Evolutionary conservation across 2,329 filamentous ascomycete species (phyloP).

Genomic region (Chaetomium strumarium): DNA sequence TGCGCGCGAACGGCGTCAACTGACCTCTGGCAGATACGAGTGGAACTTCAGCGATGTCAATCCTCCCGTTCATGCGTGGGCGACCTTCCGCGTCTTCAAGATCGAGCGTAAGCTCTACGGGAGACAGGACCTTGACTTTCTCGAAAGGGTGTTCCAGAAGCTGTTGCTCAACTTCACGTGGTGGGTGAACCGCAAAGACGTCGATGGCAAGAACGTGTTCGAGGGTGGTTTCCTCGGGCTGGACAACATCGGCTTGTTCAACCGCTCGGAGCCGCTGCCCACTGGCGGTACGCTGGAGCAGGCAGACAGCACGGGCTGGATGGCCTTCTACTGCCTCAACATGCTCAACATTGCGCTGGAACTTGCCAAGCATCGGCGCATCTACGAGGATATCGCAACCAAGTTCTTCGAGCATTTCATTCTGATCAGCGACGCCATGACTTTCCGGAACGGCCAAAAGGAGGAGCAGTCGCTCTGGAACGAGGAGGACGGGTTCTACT

Average conservation of each 20-base stretch:
- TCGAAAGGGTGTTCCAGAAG: constrained; percentile 96
- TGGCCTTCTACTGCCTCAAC: constrained; percentile 93
- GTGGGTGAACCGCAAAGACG: constrained; percentile 98
- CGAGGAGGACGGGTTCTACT: constrained; percentile 95
- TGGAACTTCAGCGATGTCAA: constrained; percentile 99
- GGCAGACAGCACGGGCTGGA: constrained; percentile 97
- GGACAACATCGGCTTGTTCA: constrained; percentile 97
- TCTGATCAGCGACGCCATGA: constrained; percentile 96
- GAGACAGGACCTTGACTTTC: constrained; percentile 86
- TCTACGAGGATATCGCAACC: constrained; percentile 92
- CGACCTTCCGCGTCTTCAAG: constrained; percentile 93
- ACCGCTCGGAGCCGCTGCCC: constrained; percentile 88
- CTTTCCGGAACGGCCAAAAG: constrained; percentile 63
- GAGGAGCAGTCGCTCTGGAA: constrained; percentile 89
- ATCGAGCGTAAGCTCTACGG: constrained; percentile 98
- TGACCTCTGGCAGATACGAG: constrained; percentile 51
- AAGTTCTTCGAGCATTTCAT: constrained; percentile 99
- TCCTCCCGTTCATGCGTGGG: constrained; percentile 93
- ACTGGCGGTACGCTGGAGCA: constrained; percentile 92
- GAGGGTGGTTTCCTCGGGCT: constrained; percentile 93
- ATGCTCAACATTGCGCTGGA: constrained; percentile 98
- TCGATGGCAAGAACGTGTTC: constrained; percentile 92
- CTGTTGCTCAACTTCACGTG: constrained; percentile 94
- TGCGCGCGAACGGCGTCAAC: constrained; percentile 16
- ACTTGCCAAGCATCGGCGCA: constrained; percentile 88